phyloP scores from a whole-genome alignment of 805 yeast species.

The Zygotorulaspora chibaensis region DNA sequence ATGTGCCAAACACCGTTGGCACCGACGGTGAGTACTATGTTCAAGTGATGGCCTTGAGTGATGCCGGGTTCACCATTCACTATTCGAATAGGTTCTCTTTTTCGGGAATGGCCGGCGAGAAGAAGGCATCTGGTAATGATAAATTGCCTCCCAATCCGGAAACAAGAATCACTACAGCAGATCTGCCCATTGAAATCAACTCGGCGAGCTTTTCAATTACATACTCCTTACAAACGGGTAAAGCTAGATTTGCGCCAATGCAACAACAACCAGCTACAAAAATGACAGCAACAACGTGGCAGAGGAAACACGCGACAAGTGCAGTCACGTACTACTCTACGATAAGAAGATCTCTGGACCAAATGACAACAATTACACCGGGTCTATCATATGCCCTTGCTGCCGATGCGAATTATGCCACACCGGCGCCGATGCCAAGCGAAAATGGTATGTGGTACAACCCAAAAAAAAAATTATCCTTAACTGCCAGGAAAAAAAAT shows the following conservation, averaged over 20 bases:
- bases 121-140: conserved; percentile 38
- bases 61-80: conserved; percentile 52
- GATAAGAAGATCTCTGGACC: conserved; percentile 23
- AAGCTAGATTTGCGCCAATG: conserved; percentile 82
- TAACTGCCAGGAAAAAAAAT: conserved; percentile 20
- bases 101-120: conserved; percentile 68
- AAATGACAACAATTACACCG: conserved; percentile 68
- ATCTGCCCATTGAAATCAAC: conserved; percentile 19
- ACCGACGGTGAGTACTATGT: conserved; percentile 64
- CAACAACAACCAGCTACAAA: conserved; percentile 76
- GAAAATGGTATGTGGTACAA: conserved; percentile 52
- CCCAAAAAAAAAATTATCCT: conserved; percentile 45
- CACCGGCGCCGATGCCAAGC: conserved; percentile 64
- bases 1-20: conserved; percentile 43
- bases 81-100: conserved; percentile 63
- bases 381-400: conserved; percentile 71
- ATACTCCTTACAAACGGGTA: conserved; percentile 72
- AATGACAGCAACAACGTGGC: conserved; percentile 62
- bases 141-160: conserved; percentile 42
- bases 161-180: conserved; percentile 11
- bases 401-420: conserved; percentile 60
- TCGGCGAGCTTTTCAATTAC: conserved; percentile 59
- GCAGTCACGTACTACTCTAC: conserved; percentile 53
- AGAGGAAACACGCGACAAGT: conserved; percentile 62
- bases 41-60: conserved; percentile 53